Conservation (phyloP, 2,329 filamentous ascomycete genomes). For the Cadophora gregata region DNA sequence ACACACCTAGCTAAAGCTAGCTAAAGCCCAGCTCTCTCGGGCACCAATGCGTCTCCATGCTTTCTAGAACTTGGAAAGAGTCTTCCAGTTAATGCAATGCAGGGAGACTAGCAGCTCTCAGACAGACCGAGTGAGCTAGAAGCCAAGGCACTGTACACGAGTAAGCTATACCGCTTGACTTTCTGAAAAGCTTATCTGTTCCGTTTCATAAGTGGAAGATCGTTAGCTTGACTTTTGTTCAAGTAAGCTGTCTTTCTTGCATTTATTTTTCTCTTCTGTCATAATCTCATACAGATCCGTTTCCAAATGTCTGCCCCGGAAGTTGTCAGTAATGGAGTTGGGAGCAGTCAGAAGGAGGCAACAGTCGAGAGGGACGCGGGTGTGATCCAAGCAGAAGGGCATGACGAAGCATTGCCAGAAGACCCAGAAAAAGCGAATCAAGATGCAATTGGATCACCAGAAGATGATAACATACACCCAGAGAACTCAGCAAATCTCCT, state of each 20-base stretch:
- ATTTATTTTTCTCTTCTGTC: background rate
- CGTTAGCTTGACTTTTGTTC: background rate
- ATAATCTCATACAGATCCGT: background rate
- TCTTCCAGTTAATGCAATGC: background rate
- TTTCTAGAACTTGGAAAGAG: background rate
- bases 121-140: background rate
- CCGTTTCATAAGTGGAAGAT: slow-evolving; percentile 5
- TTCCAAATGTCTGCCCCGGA: slow-evolving; percentile 12
- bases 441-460: background rate
- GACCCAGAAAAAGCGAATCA: background rate
- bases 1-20: background rate
- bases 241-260: background rate
- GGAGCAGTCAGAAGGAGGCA: background rate
- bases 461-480: background rate
- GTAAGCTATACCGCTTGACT: slow-evolving; percentile 9
- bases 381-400: slow-evolving; percentile 5
- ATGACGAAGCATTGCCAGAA: slow-evolving; percentile 1
- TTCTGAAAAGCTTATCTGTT: slow-evolving; percentile 10
- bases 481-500: background rate
- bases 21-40: slow-evolving; percentile 9
- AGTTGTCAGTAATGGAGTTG: slow-evolving; percentile 5
- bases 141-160: slow-evolving; percentile 4
- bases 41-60: background rate
- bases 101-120: background rate
- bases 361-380: background rate